Conservation (phyloP, 2,329 filamentous ascomycete species). For the Diaporthe sp. region DNA sequence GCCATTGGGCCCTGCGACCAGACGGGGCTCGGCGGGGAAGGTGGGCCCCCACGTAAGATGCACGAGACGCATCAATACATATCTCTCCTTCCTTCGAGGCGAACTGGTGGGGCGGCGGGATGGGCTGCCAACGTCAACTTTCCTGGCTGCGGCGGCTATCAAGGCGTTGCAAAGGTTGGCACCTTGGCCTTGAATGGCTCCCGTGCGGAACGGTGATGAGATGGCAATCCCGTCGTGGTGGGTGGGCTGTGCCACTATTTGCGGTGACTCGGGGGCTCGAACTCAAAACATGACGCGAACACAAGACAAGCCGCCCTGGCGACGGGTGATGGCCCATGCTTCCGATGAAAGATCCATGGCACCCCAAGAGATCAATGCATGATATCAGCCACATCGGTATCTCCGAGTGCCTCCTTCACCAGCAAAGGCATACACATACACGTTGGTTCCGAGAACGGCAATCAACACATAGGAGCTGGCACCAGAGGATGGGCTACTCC, state of each 20-base stretch:
- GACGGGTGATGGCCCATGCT: constrained; percentile 6
- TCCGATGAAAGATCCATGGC: not conserved
- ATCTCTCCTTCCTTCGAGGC: constrained; percentile 23
- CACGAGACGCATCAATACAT: constrained; percentile 19
- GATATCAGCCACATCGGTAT: not conserved
- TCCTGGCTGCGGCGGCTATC: constrained; percentile 26
- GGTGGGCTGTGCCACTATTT: constrained; percentile 15
- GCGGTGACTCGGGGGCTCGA: not conserved
- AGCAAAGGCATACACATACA: not conserved
- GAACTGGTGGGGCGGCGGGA: constrained; percentile 27
- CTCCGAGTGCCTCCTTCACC: not conserved
- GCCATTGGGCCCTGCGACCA: constrained; percentile 7
- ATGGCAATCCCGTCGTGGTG: constrained; percentile 8
- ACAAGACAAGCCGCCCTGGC: not conserved
- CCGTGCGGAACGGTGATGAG: constrained; percentile 5
- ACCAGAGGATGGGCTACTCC: not conserved
- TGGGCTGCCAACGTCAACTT: constrained; percentile 16
- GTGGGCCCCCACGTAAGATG: constrained; percentile 16
- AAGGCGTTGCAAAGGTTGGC: not conserved
- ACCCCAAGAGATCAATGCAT: constrained; percentile 9
- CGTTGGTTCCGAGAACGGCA: not conserved
- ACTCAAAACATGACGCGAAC: not conserved
- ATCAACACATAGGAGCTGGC: not conserved
- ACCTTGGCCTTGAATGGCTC: not conserved
- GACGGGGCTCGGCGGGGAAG: constrained; percentile 21